Conservation (phyloP, 768 basidiomycete species). For the Lactarius pseudohatsudake region DNA sequence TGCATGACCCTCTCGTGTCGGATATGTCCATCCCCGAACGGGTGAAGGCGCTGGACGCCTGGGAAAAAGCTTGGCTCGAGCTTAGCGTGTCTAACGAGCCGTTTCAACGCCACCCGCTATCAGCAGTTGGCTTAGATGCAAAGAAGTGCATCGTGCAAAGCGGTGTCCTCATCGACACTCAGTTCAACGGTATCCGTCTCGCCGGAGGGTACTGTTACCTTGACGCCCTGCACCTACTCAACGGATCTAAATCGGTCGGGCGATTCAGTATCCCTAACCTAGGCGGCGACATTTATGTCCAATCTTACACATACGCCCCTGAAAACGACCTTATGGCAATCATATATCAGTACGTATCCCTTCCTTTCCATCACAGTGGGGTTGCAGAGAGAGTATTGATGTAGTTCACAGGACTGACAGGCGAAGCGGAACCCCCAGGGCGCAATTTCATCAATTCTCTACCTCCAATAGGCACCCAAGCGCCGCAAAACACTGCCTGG, state of each 20-base stretch:
- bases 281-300: constrained; percentile 7
- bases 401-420: not conserved
- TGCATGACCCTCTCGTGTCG: constrained; percentile 11
- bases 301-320: constrained; percentile 13
- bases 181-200: not conserved
- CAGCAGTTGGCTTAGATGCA: constrained; percentile 1
- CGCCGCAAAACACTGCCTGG: constrained; percentile 6
- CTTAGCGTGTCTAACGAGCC: constrained; percentile 5
- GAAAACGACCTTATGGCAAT: constrained; percentile 22
- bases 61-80: constrained; percentile 20
- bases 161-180: constrained; percentile 11
- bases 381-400: not conserved
- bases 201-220: constrained; percentile 16
- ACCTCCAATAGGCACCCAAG: constrained; percentile 10
- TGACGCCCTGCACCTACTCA: constrained; percentile 4
- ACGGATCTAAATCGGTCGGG: not conserved
- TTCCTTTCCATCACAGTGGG: not conserved
- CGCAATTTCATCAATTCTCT: constrained; percentile 20
- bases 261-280: constrained; percentile 12
- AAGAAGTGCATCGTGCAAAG: constrained; percentile 11
- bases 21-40: constrained; percentile 18
- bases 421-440: not conserved
- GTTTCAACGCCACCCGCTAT: constrained; percentile 1
- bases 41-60: constrained; percentile 6
- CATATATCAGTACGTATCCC: constrained; percentile 7